These are phyloP conservation scores for Rhynchospora pubera DNA, from an alignment of 176 grass and related monocot genomes.

Conservation along the genomic window DNA sequence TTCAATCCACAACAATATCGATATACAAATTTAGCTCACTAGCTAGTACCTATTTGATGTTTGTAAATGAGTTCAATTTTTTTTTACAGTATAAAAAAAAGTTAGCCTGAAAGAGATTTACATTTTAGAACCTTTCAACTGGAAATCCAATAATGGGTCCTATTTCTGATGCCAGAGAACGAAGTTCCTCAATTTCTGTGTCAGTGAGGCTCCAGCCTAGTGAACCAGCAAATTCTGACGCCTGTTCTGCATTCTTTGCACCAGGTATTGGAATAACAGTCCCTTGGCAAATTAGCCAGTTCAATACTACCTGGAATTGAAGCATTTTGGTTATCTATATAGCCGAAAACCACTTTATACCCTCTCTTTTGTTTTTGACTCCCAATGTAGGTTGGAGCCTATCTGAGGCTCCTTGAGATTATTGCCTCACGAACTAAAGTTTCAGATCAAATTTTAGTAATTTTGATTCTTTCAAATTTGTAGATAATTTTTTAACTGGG, in stretches of 20 bases:
- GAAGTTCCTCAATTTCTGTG: constrained; percentile 48
- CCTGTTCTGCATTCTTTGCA: constrained; percentile 71
- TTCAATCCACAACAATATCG: background rate
- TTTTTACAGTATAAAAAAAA: constrained; percentile 1
- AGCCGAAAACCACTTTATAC: background rate
- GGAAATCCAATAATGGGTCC: constrained; percentile 52
- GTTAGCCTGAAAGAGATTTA: background rate
- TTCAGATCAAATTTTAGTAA: background rate
- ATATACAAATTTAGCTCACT: background rate
- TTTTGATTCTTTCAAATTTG: background rate
- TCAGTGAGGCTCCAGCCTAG: constrained; percentile 44
- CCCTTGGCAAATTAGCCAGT: constrained; percentile 84
- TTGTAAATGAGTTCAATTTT: background rate
- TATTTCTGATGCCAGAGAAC: constrained; percentile 32
- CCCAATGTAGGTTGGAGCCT: background rate
- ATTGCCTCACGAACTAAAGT: background rate
- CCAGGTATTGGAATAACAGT: constrained; percentile 89
- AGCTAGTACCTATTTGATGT: background rate
- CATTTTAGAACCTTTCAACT: constrained; percentile 46
- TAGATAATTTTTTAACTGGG: background rate
- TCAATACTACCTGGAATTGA: constrained; percentile 60
- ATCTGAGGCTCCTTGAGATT: background rate
- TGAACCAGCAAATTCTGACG: constrained; percentile 47
- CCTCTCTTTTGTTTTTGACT: background rate
- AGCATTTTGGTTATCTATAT: background rate